phyloP scores from a whole-genome alignment of 2,329 filamentous ascomycete genomes.

The Rasamsonia emersonii region DNA sequence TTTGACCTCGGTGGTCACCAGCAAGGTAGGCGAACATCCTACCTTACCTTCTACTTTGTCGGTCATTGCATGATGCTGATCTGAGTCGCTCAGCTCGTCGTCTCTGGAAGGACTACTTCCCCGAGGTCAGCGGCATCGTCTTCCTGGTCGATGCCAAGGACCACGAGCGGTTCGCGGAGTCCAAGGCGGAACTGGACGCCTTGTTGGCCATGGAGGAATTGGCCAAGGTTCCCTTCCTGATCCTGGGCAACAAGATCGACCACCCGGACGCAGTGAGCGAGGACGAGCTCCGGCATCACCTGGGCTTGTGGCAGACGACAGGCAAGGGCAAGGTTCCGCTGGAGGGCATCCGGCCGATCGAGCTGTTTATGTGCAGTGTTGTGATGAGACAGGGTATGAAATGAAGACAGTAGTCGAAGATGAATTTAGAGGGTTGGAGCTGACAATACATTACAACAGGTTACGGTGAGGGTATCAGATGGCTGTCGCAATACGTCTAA shows the following conservation, averaged over 20 bases:
- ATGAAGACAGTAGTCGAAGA: no score
- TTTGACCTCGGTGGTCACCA: conserved; percentile 91
- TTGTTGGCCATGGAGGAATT: conserved; percentile 96
- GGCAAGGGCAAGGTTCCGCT: conserved; percentile 91
- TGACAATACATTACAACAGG: no score
- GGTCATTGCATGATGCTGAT: neutral
- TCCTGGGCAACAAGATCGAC: conserved; percentile 99
- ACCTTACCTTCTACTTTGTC: neutral
- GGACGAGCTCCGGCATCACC: conserved; percentile 84
- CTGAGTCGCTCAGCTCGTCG: conserved; percentile 65
- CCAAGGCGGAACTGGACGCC: conserved; percentile 93
- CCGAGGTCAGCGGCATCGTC: conserved; percentile 90
- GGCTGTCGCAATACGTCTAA: conserved; percentile 88
- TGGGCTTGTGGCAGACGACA: conserved; percentile 92
- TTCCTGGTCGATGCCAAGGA: conserved; percentile 98
- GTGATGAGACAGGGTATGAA: conserved; percentile 88
- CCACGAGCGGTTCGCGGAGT: conserved; percentile 85
- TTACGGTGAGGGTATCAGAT: conserved; percentile 84
- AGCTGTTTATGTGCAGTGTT: conserved; percentile 98
- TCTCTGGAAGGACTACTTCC: conserved; percentile 96
- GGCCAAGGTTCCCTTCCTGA: conserved; percentile 86
- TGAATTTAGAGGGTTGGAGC: no score
- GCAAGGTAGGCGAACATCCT: conserved; percentile 49
- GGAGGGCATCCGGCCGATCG: conserved; percentile 87
- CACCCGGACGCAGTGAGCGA: conserved; percentile 92